Base-by-base conservation (phyloP, 371 early-diverging fungal genomes). In the Dichotomocladium elegans region DNA sequence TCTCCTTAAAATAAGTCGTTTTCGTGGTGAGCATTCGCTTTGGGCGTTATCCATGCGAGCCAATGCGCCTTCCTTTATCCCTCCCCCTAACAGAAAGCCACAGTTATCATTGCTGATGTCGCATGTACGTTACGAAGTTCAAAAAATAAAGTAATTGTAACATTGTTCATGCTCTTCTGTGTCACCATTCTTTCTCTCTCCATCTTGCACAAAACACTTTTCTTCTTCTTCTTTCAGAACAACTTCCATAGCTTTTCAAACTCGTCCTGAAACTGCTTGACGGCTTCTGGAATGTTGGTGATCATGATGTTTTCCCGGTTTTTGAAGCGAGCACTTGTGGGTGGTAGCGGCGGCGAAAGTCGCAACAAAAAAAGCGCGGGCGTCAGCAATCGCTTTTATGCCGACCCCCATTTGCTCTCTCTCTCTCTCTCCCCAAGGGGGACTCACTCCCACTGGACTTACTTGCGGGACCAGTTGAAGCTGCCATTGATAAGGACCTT, bases 271-370 rank as follows among this genome's bases (percentile, higher is more conserved):
- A 63, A 86, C 3, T 67, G 62, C 29, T 63, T 31, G 9, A 79
- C 80, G 1, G 77, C 75, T 47, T 65, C 53, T 0, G 72, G 69
- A 29, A 79, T 74, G 61, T 82, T 82, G 19, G 81, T 81, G 41
- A 82, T 72, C 26, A 85, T 52, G 21, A 81, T 68, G 47, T 85
- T 80, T 54, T 85, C 85, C 27, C 74, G 65, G 55, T 85, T 85
- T 48, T 65, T 60, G 49, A 69, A 74, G 51, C 85, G 81, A 21
- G 84, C 84, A 41, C 75, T 70, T 48, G n/a, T n/a, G n/a, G n/a
- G n/a, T n/a, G n/a, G 19, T 42, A 15, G 41, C 37, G 14, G 19
- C 21, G 50, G 3, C 9, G 41, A 37, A 31, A 14, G 29, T 28
- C 15, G 14, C 11, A 46, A 11, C 14, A 8, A 21, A n/a, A 11